Evolutionary conservation across 129 eudicot species (phyloP).

Genomic region (Artemisia argyi): DNA sequence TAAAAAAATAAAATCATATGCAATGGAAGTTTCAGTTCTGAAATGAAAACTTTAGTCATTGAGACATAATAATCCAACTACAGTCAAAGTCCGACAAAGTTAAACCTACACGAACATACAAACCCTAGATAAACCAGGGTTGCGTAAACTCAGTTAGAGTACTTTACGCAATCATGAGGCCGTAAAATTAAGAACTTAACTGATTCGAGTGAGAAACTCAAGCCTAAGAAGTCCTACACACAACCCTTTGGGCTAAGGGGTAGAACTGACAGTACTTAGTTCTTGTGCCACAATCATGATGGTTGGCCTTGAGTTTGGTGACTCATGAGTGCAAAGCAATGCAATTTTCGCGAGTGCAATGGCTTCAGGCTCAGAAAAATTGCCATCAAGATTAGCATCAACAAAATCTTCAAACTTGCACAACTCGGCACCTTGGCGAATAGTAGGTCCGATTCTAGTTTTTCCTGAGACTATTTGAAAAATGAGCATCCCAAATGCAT

Average conservation of each 20-base stretch:
- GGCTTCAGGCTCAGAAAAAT: conserved; percentile 66
- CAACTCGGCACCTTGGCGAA: conserved; percentile 68
- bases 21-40: no score
- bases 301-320: conserved; percentile 58
- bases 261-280: conserved; percentile 37
- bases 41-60: background rate
- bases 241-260: conserved; percentile 24
- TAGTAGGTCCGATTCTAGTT: conserved; percentile 40
- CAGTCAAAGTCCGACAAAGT: conserved; percentile 25
- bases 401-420: conserved; percentile 66
- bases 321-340: conserved; percentile 71
- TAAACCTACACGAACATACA: conserved; percentile 19
- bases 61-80: conserved; percentile 21
- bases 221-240: conserved; percentile 18
- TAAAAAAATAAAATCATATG: no score
- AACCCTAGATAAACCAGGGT: conserved; percentile 8
- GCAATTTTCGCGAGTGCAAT: conserved; percentile 69
- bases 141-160: background rate
- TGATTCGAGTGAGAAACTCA: conserved; percentile 39
- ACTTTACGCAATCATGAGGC: conserved; percentile 10
- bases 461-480: conserved; percentile 82
- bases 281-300: conserved; percentile 59
- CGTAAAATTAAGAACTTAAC: conserved; percentile 6
- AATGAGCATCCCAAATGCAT: conserved; percentile 75
- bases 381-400: conserved; percentile 68